Evolutionary conservation across 805 yeast species (phyloP), one percentile per base, ranked within the genome.

Genomic region (Lipomyces kockii): DNA sequence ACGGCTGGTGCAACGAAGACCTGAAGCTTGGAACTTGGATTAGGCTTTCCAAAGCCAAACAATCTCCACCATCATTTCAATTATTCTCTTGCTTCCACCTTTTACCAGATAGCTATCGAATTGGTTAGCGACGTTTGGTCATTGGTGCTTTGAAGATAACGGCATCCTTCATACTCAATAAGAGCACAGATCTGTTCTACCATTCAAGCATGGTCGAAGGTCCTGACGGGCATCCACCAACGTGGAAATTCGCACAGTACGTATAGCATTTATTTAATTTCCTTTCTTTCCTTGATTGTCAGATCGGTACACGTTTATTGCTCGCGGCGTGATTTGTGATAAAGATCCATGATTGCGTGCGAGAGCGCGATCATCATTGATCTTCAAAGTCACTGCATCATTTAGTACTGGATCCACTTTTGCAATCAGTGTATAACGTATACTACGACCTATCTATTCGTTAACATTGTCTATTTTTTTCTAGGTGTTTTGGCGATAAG

Each of bases 401-500:
- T 43, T n/a, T n/a, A 1, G 43, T 1, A n/a, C 20, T n/a, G n/a
- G 22, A 43, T n/a, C 11, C 22, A n/a, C 49, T 43, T 43, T 17
- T 5, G 22, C 49, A 43, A 43, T n/a, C 49, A 17, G 49, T 17
- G 8, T 17, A 1, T 6, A 43, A 9, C 49, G 22, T n/a, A 43
- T 37, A 17, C 22, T 43, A 17, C 1, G 49, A 5, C 5, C 39
- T 43, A 8, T 43, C 39, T 43, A 8, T 43, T 43, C 22, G 9
- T 43, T 43, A 43, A 43, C 22, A 14, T 17, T n/a, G 49, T 9
- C 29, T 14, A 56, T 52, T 20, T 37, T 2, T 14, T 34, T 29
- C 67, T 72, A 0, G 82, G 79, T 95, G 99, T 79, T 95, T 95
- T 83, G 99, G 99, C 71, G 99, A 95, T 79, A 95, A 96, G 79